Evolutionary conservation across 192 early-diverging fungal species (phyloP).

Genomic region (Haplosporangium gracile): DNA sequence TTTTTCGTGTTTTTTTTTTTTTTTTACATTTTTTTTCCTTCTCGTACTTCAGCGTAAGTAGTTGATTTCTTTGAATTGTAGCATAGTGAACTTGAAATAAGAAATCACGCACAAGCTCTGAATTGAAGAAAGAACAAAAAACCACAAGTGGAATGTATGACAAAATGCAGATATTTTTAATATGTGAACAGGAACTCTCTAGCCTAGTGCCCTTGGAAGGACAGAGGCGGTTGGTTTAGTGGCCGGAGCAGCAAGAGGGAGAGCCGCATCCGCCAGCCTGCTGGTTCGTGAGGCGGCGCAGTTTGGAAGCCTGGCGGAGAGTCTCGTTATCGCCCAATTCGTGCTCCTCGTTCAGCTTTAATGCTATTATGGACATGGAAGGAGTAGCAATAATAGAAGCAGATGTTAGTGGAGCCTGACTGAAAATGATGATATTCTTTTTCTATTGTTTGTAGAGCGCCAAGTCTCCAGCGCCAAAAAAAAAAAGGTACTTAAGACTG

Average conservation of each 20-base stretch:
- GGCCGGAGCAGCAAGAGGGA: conserved; percentile 32
- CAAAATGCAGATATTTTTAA: too few relatives aligned
- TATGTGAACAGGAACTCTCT: too few relatives aligned
- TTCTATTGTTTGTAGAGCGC: too few relatives aligned
- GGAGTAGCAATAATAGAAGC: not conserved
- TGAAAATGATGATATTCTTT: too few relatives aligned
- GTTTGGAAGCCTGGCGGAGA: conserved; percentile 43
- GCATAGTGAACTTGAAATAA: too few relatives aligned
- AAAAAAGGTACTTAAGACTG: not conserved
- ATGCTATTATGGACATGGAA: conserved; percentile 10
- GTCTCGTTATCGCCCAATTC: conserved; percentile 53
- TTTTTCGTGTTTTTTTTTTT: not conserved
- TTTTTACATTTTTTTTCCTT: not conserved
- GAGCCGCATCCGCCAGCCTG: conserved; percentile 41
- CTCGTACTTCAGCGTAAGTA: not conserved
- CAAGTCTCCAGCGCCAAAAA: not conserved
- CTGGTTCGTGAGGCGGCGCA: conserved; percentile 40
- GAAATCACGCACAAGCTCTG: too few relatives aligned
- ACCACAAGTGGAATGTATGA: too few relatives aligned
- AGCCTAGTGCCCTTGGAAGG: too few relatives aligned
- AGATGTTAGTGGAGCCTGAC: too few relatives aligned
- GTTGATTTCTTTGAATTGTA: not conserved
- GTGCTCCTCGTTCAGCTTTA: conserved; percentile 36
- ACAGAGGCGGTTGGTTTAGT: not conserved
- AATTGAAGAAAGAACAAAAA: too few relatives aligned